Conservation (phyloP, 225 moss, liverwort and hornwort genomes). For the Sphagnum contortum region DNA sequence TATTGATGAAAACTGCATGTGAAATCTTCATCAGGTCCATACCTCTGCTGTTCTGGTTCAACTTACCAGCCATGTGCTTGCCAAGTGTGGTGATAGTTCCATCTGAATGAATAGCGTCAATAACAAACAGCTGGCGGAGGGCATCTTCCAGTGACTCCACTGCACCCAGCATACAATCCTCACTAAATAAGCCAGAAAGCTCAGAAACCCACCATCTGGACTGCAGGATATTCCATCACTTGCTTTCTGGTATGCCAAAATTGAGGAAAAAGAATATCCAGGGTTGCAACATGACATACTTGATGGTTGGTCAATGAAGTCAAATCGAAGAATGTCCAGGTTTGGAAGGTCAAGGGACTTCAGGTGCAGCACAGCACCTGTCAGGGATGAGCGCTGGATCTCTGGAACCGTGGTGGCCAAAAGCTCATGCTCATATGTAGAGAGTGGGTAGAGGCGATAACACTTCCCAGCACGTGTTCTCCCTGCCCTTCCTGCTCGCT, state of each 20-base stretch:
- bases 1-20: no score
- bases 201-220: background rate
- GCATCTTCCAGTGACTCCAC: constrained; percentile 87
- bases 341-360: constrained; percentile 93
- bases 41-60: background rate
- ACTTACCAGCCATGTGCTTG: constrained; percentile 55
- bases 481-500: constrained; percentile 93
- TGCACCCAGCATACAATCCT: constrained; percentile 8
- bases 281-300: constrained; percentile 13
- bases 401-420: constrained; percentile 82
- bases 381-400: constrained; percentile 90
- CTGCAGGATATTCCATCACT: background rate
- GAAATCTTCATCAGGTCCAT: no score
- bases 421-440: constrained; percentile 71
- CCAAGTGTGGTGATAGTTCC: constrained; percentile 72
- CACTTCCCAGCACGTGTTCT: constrained; percentile 89
- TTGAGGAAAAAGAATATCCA: no score
- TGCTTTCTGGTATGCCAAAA: no score
- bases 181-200: background rate
- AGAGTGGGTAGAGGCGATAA: constrained; percentile 70
- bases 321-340: constrained; percentile 84
- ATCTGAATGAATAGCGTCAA: constrained; percentile 61
- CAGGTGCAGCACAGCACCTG: constrained; percentile 85
- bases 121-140: constrained; percentile 70
- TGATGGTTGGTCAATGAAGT: constrained; percentile 84